These are phyloP conservation scores for Didymella lethalis DNA, from an alignment of 2,329 filamentous ascomycete species.

Conservation along the genomic window DNA sequence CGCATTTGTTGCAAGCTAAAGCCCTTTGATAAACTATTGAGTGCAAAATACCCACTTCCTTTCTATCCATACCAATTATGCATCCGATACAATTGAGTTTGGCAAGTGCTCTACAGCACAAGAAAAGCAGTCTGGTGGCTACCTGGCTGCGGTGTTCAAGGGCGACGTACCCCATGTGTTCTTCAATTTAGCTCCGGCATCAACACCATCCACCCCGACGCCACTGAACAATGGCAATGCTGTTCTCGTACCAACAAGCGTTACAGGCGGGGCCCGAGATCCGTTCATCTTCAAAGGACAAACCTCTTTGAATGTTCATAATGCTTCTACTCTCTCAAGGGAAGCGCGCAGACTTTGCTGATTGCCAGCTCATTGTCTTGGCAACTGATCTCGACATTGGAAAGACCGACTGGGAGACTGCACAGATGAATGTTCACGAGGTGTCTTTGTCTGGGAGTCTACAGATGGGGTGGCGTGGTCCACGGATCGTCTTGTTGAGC, in stretches of 20 bases:
- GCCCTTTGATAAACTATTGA: too few relatives aligned
- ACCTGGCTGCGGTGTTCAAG: constrained; percentile 64
- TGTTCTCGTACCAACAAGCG: constrained; percentile 59
- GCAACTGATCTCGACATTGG: constrained; percentile 61
- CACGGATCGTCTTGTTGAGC: constrained; percentile 58
- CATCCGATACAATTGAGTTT: neutral
- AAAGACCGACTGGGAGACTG: constrained; percentile 62
- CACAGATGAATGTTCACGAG: constrained; percentile 60
- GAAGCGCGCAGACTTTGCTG: neutral
- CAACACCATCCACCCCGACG: constrained; percentile 59
- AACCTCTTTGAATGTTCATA: constrained; percentile 53
- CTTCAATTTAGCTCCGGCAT: constrained; percentile 63
- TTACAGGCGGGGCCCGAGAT: constrained; percentile 63
- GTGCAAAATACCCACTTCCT: neutral
- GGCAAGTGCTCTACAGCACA: neutral
- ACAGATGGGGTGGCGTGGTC: constrained; percentile 61
- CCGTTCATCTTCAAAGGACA: constrained; percentile 58
- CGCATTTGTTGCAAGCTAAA: neutral
- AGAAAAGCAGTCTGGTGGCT: constrained; percentile 45
- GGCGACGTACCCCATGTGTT: constrained; percentile 63
- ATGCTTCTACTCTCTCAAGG: constrained; percentile 62
- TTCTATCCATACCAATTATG: neutral
- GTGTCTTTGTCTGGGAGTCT: constrained; percentile 65
- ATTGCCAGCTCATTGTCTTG: neutral
- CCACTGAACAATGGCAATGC: constrained; percentile 60